Base-by-base conservation (phyloP, 2,329 filamentous ascomycete genomes). In the Ascochyta lentis region DNA sequence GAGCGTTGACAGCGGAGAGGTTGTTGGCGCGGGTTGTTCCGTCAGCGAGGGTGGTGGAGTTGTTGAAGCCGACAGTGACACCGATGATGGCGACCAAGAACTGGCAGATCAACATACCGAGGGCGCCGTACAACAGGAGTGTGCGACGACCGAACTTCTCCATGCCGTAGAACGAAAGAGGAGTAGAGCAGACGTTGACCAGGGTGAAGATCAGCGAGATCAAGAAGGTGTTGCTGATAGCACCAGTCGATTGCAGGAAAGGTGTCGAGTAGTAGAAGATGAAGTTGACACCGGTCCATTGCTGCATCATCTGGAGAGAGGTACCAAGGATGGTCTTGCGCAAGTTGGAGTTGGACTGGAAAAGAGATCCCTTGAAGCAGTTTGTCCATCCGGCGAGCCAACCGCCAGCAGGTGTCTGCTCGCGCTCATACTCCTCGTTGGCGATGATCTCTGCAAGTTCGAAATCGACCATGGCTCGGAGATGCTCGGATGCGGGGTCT, bases 141-240 rank as follows among this genome's bases (percentile, higher is more conserved):
- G 81, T 85, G 16, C 90, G 87, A 54, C 90, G 87, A 55, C 90
- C 90, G 82, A 88, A 88, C 2, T 84, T 85, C 72, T 93, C 90
- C 57, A 93, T 89, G 22, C 91, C 81, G 41, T 88, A 80, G 33
- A 91, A 76, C 27, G 89, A 89, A 1, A 89, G 89, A 42, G 92
- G 71, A 1, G 89, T 93, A 4, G 88, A 90, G 49, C 85, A 80
- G 16, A 89, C 85, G 68, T 93, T 93, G 76, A 93, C 89, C 48
- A 88, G 77, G 73, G 89, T 87, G 66, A 89, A 86, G 62, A 92
- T 90, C 63, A 92, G 81, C 6, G 85, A 84, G 56, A 91, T 89
- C 34, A 84, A 79, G 67, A 89, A 90, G 3, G 88, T 83, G 51
- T 68, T 66, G 38, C 58, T 27, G 59, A 57, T 57, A 5, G 54